Base-by-base conservation (phyloP, 2,329 filamentous ascomycete genomes). In the Helminthosporium solani region DNA sequence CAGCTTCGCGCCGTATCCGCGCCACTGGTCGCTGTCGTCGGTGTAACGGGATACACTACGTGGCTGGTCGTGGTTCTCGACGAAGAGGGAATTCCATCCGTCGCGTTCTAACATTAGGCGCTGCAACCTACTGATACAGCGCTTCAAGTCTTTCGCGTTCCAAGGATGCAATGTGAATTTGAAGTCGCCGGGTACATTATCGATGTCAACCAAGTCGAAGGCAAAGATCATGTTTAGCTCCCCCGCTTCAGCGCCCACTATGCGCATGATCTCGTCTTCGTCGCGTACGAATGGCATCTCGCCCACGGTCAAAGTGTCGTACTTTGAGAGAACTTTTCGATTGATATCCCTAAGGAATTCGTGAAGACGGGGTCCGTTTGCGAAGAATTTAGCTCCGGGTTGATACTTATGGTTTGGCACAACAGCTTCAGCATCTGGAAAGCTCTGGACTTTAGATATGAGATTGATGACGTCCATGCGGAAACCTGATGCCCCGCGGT, bases 171-270 rank as follows among this genome's bases (percentile, higher is more conserved):
- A 45, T 0, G 63, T 62, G 37, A 52, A 66, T 33, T 67, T 68
- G 55, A 69, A 69, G 37, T 70, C 65, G 3, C 64, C 66, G 0
- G 67, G 66, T 2, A 66, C 56, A 18, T 68, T 70, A 33, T 70
- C 67, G 16, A 69, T 67, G 37, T 70, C 66, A 0, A 70, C 66
- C 5, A 77, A 54, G 39, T 75, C 74, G 46, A 77, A 77, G 36
- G 71, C 70, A 63, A 88, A 87, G 5, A 86, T 82, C 85, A 88
- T 88, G 63, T 83, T 79, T 34, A 88, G 70, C 63, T 86, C 80
- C 27, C 68, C 64, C 14, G 61, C 58, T 19, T 73, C 60, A 7
- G 72, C 64, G 14, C 72, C 72, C 0, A 78, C 75, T 11, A 73
- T 67, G 34, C 64, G 68, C 19, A 77, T 66, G 47, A 78, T 75